Percentiles rank a stretch among this genome's conserved stretches.
phyloP scores from a whole-genome alignment of 2,329 filamentous ascomycete genomes.

The Pyrenophora tritici-repentis region DNA sequence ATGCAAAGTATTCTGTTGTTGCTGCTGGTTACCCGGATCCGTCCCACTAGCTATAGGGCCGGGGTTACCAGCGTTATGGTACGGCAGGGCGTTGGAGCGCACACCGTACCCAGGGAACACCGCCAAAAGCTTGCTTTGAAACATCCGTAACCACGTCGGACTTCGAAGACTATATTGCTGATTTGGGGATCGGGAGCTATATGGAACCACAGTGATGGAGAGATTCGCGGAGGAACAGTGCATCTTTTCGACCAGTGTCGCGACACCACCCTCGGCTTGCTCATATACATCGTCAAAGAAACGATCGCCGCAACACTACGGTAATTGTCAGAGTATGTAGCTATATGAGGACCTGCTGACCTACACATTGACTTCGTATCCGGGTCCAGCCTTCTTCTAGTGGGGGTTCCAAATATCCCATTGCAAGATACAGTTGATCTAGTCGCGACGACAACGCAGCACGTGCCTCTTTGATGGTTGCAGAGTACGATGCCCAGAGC shows the following conservation, averaged over 20 bases:
- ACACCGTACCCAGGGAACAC: not conserved
- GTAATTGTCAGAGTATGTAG: fast-evolving
- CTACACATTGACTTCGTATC: not conserved
- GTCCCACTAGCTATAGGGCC: not conserved
- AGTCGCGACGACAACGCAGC: too few species aligned
- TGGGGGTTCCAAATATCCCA: not conserved
- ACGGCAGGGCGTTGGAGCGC: too few species aligned
- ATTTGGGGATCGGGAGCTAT: too few species aligned
- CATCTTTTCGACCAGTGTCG: not conserved
- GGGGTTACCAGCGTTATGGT: not conserved
- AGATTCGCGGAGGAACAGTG: not conserved
- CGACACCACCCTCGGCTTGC: not conserved
- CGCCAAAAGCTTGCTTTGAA: not conserved
- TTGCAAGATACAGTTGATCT: not conserved
- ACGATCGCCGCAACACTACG: not conserved
- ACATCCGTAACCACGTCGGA: not conserved
- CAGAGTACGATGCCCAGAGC: too few species aligned
- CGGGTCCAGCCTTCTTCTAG: too few species aligned
- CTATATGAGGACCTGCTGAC: not conserved
- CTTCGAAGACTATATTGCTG: not conserved
- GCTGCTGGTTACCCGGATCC: too few species aligned
- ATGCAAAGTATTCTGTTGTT: not conserved
- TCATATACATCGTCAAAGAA: not conserved
- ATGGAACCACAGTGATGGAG: not conserved
- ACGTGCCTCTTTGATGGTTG: too few species aligned